Conservation (phyloP, 371 early-diverging fungal species). For the Smittium mucronatum region DNA sequence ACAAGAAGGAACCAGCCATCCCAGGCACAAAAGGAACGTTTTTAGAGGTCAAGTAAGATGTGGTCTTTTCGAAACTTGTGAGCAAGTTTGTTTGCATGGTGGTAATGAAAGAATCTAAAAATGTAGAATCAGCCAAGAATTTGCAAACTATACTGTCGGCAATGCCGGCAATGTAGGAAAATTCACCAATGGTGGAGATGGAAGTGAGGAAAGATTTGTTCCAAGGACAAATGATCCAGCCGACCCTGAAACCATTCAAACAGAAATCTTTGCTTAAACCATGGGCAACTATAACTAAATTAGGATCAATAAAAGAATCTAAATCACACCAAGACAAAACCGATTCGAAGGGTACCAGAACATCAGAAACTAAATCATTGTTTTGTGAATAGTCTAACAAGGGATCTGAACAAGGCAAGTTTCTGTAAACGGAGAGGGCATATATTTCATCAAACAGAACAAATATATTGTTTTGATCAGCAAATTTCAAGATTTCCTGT, state of each 20-base stretch:
- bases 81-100: slow-evolving; percentile 42
- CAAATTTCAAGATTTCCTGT: slow-evolving; percentile 42
- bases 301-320: slow-evolving; percentile 44
- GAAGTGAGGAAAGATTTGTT: slow-evolving; percentile 36
- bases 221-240: slow-evolving; percentile 47
- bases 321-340: slow-evolving; percentile 40
- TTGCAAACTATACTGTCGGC: slow-evolving; percentile 42
- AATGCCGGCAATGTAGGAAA: slow-evolving; percentile 41
- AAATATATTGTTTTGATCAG: slow-evolving; percentile 46
- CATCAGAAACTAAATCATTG: not conserved
- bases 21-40: slow-evolving; percentile 41
- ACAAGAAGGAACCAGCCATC: slow-evolving; percentile 53
- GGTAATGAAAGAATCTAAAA: slow-evolving; percentile 43
- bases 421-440: slow-evolving; percentile 47
- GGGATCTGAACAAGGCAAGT: too few relatives aligned
- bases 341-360: not conserved
- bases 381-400: not conserved
- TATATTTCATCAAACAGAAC: slow-evolving; percentile 73
- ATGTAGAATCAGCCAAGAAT: slow-evolving; percentile 40
- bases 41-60: slow-evolving; percentile 31
- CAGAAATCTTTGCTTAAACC: slow-evolving; percentile 69
- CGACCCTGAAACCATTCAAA: slow-evolving; percentile 53
- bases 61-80: slow-evolving; percentile 33
- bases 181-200: slow-evolving; percentile 34
- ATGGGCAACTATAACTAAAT: slow-evolving; percentile 53